A percentile compares a stretch with the other conserved stretches of the same genome.
phyloP scores from a whole-genome alignment of 2,329 filamentous ascomycete species.

The Teratosphaeria destructans region DNA sequence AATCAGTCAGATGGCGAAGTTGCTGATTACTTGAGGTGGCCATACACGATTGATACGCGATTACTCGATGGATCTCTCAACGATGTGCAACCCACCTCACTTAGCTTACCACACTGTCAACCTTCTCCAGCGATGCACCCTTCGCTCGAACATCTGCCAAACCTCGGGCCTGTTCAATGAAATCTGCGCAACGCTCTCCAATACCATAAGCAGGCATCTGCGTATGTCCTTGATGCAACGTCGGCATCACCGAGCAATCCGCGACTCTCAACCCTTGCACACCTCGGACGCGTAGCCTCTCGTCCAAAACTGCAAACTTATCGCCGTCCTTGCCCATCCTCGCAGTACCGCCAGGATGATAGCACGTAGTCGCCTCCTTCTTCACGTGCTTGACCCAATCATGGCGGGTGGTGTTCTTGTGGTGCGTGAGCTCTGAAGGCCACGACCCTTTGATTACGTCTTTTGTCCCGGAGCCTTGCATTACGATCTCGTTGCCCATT shows the following conservation, averaged over 20 bases:
- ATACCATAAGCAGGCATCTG: slow-evolving; percentile 51
- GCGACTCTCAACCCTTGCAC: slow-evolving; percentile 45
- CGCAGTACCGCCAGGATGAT: slow-evolving; percentile 48
- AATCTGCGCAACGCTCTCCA: slow-evolving; percentile 44
- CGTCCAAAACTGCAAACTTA: slow-evolving; percentile 42
- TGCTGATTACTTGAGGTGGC: too few relatives aligned
- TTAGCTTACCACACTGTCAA: neutral
- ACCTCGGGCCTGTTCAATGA: slow-evolving; percentile 33
- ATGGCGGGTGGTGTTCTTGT: slow-evolving; percentile 43
- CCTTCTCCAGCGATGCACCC: neutral
- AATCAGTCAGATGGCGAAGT: too few relatives aligned
- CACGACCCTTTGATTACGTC: slow-evolving; percentile 51
- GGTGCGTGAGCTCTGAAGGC: slow-evolving; percentile 43
- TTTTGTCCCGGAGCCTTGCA: slow-evolving; percentile 47
- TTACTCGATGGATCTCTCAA: too few relatives aligned
- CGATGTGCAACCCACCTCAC: neutral
- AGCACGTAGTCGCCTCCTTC: slow-evolving; percentile 26
- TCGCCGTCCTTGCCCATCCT: slow-evolving; percentile 44
- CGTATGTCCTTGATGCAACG: slow-evolving; percentile 41
- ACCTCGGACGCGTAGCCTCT: slow-evolving; percentile 43
- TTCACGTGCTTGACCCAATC: slow-evolving; percentile 50
- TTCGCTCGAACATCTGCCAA: neutral
- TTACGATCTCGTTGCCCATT: slow-evolving; percentile 51
- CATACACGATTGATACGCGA: too few relatives aligned
- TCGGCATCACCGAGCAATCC: slow-evolving; percentile 44